A percentile compares a stretch with the other conserved stretches of the same genome.
Evolutionary conservation across 441 rosid genomes (phyloP).

Genomic region (Brassica hybrid): DNA sequence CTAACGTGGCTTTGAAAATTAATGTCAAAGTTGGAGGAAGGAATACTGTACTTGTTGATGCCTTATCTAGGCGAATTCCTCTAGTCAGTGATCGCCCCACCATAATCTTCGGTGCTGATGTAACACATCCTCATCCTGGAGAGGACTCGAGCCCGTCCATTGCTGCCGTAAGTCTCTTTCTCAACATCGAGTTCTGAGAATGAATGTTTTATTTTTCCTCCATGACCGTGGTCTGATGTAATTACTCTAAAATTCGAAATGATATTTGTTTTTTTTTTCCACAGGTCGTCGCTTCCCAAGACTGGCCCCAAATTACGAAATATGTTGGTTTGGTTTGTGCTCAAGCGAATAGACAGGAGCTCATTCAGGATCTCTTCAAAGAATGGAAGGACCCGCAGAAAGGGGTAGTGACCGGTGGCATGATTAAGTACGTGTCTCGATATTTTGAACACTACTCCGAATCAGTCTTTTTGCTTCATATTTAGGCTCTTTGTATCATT

Average conservation of each 20-base stretch:
- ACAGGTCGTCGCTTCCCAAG: conserved; percentile 99
- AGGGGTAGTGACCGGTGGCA: conserved; percentile 87
- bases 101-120: conserved; percentile 97
- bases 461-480: neutral
- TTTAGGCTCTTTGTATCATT: neutral
- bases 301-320: conserved; percentile 95
- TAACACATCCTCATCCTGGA: conserved; percentile 98
- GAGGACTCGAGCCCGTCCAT: conserved; percentile 97
- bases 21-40: conserved; percentile 98
- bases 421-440: conserved; percentile 74
- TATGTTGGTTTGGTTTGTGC: conserved; percentile 96
- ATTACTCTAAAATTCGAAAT: neutral
- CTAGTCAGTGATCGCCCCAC: conserved; percentile 91
- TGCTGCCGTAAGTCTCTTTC: conserved; percentile 74
- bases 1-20: conserved; percentile 89
- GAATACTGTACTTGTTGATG: conserved; percentile 93
- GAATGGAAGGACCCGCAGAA: conserved; percentile 88
- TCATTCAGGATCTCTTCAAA: conserved; percentile 86
- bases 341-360: conserved; percentile 96
- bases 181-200: neutral
- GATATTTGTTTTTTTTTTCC: neutral
- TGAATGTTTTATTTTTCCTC: neutral
- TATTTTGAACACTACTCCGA: neutral
- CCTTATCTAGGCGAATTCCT: conserved; percentile 86
- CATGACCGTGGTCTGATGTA: conserved; percentile 9